These are phyloP conservation scores for Citropsis articulata DNA, from an alignment of 345 rosid species.

Conservation along the genomic window DNA sequence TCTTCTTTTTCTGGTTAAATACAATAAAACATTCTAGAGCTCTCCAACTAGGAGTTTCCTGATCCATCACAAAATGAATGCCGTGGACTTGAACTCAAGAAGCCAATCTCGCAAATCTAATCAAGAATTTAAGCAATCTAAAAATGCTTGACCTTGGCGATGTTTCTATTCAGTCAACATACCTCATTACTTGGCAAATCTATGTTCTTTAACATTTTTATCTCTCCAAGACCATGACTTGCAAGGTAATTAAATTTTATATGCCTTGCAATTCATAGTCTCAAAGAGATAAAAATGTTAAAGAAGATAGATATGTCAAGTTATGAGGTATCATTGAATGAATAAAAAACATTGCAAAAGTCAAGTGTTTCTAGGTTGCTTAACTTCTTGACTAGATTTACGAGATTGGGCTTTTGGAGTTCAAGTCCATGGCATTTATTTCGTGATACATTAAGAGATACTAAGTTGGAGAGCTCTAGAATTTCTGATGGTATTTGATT, in stretches of 20 bases:
- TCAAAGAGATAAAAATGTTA: neutral
- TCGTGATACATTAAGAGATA: slow-evolving; percentile 1
- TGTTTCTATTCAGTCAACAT: too few species aligned
- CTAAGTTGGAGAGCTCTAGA: neutral
- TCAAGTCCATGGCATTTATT: neutral
- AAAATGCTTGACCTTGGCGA: too few species aligned
- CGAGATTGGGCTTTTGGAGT: neutral
- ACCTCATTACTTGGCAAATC: neutral
- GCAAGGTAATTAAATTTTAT: slow-evolving; percentile 3
- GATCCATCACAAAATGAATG: too few species aligned
- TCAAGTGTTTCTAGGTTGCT: slow-evolving; percentile 6
- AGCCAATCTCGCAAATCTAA: too few species aligned
- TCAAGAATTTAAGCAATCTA: too few species aligned
- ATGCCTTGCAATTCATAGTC: neutral
- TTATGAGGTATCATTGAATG: neutral
- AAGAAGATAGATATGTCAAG: neutral
- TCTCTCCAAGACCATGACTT: neutral
- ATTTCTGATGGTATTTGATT: neutral
- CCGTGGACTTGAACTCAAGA: neutral
- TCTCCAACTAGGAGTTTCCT: too few species aligned
- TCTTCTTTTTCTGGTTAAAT: too few species aligned
- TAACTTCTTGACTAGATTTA: neutral
- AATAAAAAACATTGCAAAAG: neutral
- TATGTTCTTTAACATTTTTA: neutral
- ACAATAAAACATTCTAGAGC: too few species aligned